Evolutionary conservation across 768 basidiomycete genomes (phyloP), one percentile per base, ranked within the genome.

Genomic region (Boletus huronensis): DNA sequence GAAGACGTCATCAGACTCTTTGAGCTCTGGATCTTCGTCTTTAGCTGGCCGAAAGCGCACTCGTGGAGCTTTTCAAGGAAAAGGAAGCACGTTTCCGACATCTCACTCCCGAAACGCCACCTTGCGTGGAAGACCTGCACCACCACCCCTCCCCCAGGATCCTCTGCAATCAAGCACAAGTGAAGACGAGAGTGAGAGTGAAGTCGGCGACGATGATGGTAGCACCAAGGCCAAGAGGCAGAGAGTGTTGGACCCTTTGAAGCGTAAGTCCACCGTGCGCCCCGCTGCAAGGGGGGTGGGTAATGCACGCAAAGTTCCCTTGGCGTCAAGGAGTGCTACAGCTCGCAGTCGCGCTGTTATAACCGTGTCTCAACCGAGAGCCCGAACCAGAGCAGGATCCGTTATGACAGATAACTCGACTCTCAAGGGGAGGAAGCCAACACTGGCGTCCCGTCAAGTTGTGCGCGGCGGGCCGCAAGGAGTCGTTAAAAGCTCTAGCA

Each of bases 31-130:
- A 31, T 70, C 74, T 5, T 71, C 70, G 5, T 73, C 77, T 46
- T 53, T 58, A 32, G 70, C 75, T 48, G 75, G 78, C 34, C 75
- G 67, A 58, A 80, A 80, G 53, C 74, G 79, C 13, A 63, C 74
- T 13, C 67, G 54, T 43, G 53, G 55, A 3, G 29, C 43, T 9
- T 52, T 48, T 35, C 57, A 53, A 50, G 46, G 45, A 36, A 59
- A 52, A 11, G 39, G 36, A 16, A 53, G 34, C 31, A n/a, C 43
- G 6, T 11, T 50, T n/a, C 43, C 40, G 3, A 21, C 19, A 21
- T 28, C 67, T 21, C 57, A 61, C 26, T 58, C 56, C 17, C 59
- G 54, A 49, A 58, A 63, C 35, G 58, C 67, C 48, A 72, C 70
- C 16, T 52, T 71, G 28, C 63, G 69, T 50, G 71, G 64, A 52